These are phyloP conservation scores for Lactifluus hygrophoroides DNA, from an alignment of 768 basidiomycete genomes.

Conservation along the genomic window DNA sequence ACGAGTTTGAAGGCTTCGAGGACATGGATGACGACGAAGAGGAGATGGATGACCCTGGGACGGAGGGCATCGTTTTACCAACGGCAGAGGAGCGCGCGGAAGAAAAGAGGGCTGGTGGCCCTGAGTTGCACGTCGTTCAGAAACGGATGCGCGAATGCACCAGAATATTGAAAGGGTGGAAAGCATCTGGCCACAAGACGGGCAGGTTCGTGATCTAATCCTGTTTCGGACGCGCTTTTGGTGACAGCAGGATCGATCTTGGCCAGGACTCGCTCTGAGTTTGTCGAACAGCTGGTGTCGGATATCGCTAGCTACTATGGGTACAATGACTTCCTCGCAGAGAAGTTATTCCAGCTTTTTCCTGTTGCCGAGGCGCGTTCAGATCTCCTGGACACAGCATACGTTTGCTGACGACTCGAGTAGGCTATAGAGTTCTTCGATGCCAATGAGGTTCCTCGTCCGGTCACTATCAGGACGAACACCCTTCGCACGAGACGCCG, in stretches of 20 bases:
- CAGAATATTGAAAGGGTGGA: conserved; percentile 64
- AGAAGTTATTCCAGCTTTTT: conserved; percentile 92
- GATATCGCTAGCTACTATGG: conserved; percentile 97
- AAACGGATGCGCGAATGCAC: conserved; percentile 73
- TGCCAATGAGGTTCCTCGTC: conserved; percentile 90
- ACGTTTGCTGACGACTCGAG: conserved; percentile 1
- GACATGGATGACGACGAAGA: conserved; percentile 31
- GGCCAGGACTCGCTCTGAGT: conserved; percentile 78
- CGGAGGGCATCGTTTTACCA: conserved; percentile 53
- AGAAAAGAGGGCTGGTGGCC: conserved; percentile 59
- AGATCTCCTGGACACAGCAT: neutral
- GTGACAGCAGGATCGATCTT: conserved; percentile 4
- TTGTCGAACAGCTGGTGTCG: conserved; percentile 74
- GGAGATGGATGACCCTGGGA: conserved; percentile 34
- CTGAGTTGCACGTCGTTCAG: conserved; percentile 70
- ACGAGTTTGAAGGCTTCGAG: conserved; percentile 23
- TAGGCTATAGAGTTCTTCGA: conserved; percentile 98
- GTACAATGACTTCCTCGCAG: conserved; percentile 90
- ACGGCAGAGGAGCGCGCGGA: conserved; percentile 64
- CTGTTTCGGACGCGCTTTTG: conserved; percentile 23
- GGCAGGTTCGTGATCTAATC: conserved; percentile 42
- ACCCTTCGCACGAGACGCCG: conserved; percentile 88
- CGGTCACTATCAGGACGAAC: conserved; percentile 97
- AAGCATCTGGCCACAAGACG: conserved; percentile 45
- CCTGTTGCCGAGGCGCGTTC: conserved; percentile 74